These are phyloP conservation scores for Ballota nigra DNA, from an alignment of 257 asterid species.

Conservation along the genomic window DNA sequence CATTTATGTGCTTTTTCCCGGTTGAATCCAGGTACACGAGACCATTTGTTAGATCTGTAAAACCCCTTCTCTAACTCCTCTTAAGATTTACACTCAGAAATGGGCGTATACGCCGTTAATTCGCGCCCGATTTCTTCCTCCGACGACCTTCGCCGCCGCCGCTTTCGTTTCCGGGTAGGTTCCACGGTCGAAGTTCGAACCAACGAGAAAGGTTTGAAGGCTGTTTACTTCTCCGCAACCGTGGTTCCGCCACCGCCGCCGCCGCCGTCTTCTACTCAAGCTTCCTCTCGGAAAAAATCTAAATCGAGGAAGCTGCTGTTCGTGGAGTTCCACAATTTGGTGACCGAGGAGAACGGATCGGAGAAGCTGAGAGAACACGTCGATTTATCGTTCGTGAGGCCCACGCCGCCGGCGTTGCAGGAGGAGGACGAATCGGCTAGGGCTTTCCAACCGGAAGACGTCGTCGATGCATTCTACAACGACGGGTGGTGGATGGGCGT, in stretches of 20 bases:
- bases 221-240: constrained; percentile 41
- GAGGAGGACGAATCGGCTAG: neutral
- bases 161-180: constrained; percentile 16
- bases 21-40: neutral
- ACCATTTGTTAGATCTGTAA: neutral
- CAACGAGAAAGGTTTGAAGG: constrained; percentile 41
- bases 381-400: constrained; percentile 34
- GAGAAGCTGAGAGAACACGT: constrained; percentile 37
- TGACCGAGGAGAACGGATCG: constrained; percentile 29
- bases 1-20: neutral
- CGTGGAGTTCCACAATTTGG: constrained; percentile 42
- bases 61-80: neutral
- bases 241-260: constrained; percentile 9
- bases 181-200: constrained; percentile 42
- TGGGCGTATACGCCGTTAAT: neutral
- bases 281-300: neutral
- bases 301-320: constrained; percentile 5
- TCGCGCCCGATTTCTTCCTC: neutral
- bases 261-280: neutral
- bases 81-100: neutral
- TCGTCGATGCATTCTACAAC: constrained; percentile 49
- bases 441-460: constrained; percentile 35
- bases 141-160: neutral
- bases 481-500: constrained; percentile 78
- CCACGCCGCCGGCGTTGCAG: constrained; percentile 35